Evolutionary conservation across 495 filamentous ascomycete species (phyloP).

Genomic region (Aspergillus carlsbadensis): DNA sequence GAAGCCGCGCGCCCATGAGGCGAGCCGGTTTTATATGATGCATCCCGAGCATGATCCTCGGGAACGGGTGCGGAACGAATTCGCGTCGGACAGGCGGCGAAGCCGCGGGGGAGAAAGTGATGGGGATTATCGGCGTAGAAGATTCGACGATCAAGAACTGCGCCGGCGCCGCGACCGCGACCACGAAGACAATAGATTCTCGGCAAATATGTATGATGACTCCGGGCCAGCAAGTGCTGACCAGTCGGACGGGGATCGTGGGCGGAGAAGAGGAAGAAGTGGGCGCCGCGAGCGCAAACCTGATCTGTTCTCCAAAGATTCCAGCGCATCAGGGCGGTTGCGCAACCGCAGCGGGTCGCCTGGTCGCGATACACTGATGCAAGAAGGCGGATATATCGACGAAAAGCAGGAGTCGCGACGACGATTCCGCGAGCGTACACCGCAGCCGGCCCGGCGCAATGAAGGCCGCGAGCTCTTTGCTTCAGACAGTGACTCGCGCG

Average conservation of each 20-base stretch:
- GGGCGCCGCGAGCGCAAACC: background rate
- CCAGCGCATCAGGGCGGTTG: constrained; percentile 40
- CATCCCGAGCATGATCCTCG: constrained; percentile 86
- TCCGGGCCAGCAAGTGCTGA: constrained; percentile 18
- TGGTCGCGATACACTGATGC: constrained; percentile 58
- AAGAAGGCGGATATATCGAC: constrained; percentile 53
- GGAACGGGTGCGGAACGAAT: constrained; percentile 59
- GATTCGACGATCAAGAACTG: constrained; percentile 57
- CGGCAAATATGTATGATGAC: constrained; percentile 80
- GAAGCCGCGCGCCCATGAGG: constrained; percentile 66
- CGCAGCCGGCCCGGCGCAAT: constrained; percentile 32
- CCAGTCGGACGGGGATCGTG: constrained; percentile 34
- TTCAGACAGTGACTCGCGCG: constrained; percentile 26
- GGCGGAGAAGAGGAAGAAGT: constrained; percentile 26
- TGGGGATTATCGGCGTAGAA: constrained; percentile 56
- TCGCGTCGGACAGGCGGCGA: constrained; percentile 36
- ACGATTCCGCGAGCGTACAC: constrained; percentile 46
- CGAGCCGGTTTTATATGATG: constrained; percentile 87
- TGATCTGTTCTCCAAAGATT: constrained; percentile 54
- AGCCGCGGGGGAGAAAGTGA: constrained; percentile 59
- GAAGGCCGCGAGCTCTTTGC: constrained; percentile 48
- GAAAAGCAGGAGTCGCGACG: constrained; percentile 31
- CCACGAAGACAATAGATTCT: constrained; percentile 54
- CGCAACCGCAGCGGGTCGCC: constrained; percentile 75
- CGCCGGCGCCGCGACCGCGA: constrained; percentile 52